phyloP scores from a whole-genome alignment of 2,329 filamentous ascomycete genomes.

The Monosporascus sp. region DNA sequence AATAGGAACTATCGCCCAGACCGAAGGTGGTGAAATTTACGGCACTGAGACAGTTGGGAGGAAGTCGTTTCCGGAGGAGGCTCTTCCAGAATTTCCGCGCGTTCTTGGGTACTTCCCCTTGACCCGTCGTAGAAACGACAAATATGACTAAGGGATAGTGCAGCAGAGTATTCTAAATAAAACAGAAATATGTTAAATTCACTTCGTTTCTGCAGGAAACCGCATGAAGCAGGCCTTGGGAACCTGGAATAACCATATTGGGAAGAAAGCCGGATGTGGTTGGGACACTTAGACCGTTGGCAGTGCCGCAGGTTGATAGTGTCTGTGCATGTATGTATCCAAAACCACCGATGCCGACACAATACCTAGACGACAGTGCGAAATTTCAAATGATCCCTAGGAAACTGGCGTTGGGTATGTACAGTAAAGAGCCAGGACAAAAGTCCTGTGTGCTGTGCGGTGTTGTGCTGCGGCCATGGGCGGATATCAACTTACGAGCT shows the following conservation, averaged over 20 bases:
- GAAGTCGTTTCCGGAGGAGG: constrained; percentile 72
- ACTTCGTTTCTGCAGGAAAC: constrained; percentile 8
- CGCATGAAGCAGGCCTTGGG: constrained; percentile 12
- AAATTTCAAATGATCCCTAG: too few species aligned
- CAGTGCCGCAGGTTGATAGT: too few species aligned
- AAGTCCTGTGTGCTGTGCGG: background rate
- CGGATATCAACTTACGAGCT: constrained; percentile 56
- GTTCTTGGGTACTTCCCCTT: constrained; percentile 89
- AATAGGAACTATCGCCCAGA: constrained; percentile 89
- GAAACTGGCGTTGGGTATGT: background rate
- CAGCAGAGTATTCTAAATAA: constrained; percentile 42
- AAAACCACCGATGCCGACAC: too few species aligned
- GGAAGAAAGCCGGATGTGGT: too few species aligned
- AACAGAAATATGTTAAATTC: constrained; percentile 7
- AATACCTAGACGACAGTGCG: too few species aligned
- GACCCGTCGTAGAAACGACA: constrained; percentile 85
- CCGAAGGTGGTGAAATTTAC: constrained; percentile 82
- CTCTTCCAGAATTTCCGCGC: constrained; percentile 78
- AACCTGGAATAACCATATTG: too few species aligned
- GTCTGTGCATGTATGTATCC: too few species aligned
- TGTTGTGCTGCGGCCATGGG: background rate
- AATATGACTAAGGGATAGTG: constrained; percentile 63
- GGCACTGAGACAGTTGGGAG: constrained; percentile 60
- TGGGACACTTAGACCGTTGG: too few species aligned
- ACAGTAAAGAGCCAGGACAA: constrained; percentile 1